Base-by-base conservation (phyloP, 1,284 basidiomycete species). In the Coniferiporia sulphurascens region DNA sequence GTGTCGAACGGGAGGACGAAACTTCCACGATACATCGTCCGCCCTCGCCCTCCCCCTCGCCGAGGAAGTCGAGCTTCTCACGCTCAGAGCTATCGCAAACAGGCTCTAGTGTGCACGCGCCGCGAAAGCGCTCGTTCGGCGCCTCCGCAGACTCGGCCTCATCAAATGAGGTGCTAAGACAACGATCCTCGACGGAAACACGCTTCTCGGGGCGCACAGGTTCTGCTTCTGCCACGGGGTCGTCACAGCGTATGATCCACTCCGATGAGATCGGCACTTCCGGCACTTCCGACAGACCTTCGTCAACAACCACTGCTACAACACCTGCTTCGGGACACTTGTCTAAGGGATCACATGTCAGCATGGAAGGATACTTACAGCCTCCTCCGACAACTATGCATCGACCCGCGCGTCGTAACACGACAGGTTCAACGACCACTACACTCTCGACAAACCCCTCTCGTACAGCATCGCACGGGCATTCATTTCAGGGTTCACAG, bases 331-430 rank as follows among this genome's bases (percentile, higher is more conserved):
- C 36, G 32, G 45, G 34, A 21, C 59, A 55, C 21, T 41, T 54
- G 1, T 48, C 60, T 32, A 63, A 62, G 44, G 51, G 53, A 19
- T 61, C 58, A 13, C 59, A 63, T 49, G 48, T 60, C n/a, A 59
- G 56, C 44, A 55, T 60, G 13, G 65, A 65, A 44, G 62, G 57
- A 41, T 62, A 61, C 52, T 53, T 66, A 22, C 65, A 65, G 44
- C 65, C 65, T 13, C 64, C 65, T n/a, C 48, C 48, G n/a, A 21
- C 53, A 27, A 8, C 50, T 7, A 45, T 52, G 12, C 52, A 60
- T 50, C 65, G 65, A 12, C 66, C 67, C 8, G 62, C 66, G 27
- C 65, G 69, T 15, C 61, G 69, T n/a, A 70, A 70, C 51, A 70
- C 69, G 12, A 70, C 68, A 12, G 69, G 69, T 4, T 67, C 66